Base-by-base conservation (phyloP, 345 rosid species). In the Kernera saxatilis region DNA sequence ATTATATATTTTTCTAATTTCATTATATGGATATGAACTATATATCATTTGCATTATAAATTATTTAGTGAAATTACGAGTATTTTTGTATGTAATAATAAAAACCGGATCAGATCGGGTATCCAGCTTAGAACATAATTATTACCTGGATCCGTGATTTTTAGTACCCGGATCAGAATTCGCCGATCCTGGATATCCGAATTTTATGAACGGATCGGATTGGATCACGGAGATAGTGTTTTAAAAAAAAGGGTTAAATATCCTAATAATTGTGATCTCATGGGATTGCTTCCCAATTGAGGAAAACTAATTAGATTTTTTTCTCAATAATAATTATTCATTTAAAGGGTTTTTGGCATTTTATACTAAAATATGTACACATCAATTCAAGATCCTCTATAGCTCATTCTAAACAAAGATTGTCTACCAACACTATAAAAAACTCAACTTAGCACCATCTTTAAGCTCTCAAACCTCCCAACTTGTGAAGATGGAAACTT, bases 401-500 rank as follows among this genome's bases (percentile, higher is more conserved):
- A 25, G 14, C n/a, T 40, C 8, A 13, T 56, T 10, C n/a, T 8
- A 40, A 61, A 61, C 17, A 41, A 5, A 41, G 22, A 15, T 25
- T 60, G 7, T 40, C 39, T 27, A 10, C 19, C 14, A 32, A 32
- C n/a, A 40, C 52, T 44, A 41, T 39, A 26, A 15, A 41, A 41
- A 2, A 2, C 19, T 44, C 5, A 3, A 44, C 19, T 18, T 44
- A 25, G 5, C 32, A 64, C 58, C 35, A 65, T 65, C 11, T 3
- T 33, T 33, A 5, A 49, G 4, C 35, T 64, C 45, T 64, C 46
- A 49, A 22, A 64, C 35, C 56, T 64, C 21, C 15, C 44, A 32
- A 46, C 33, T 30, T 29, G 52, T 14, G 23, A 82, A 56, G 27
- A 81, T 80, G 85, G 39, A 86, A 69, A 49, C 13, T 35, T 19